Evolutionary conservation across 257 asterid species (phyloP).

Genomic region (Solanum sejunctum): DNA sequence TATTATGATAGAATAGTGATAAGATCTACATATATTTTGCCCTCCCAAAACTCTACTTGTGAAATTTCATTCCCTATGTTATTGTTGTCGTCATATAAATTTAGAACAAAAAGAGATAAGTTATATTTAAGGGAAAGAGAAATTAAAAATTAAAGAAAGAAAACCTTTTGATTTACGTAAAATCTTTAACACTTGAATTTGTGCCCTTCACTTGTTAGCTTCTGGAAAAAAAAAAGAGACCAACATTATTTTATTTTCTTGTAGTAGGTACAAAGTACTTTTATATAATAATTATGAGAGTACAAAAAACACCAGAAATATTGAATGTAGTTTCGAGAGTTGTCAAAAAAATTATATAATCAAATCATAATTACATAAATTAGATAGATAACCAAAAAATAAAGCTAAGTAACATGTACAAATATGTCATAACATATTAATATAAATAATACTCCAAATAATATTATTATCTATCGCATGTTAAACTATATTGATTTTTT

Average conservation of each 20-base stretch:
- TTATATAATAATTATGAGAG: background rate
- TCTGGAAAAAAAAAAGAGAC: background rate
- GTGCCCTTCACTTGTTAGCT: background rate
- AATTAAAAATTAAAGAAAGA: background rate
- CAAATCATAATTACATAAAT: background rate
- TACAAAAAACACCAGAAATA: background rate
- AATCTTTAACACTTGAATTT: background rate
- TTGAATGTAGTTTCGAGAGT: background rate
- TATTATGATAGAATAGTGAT: no score
- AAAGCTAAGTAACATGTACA: background rate
- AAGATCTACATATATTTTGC: no score
- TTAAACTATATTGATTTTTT: background rate
- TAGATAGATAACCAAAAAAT: background rate
- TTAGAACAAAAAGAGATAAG: background rate
- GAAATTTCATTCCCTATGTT: no score
- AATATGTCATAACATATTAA: background rate
- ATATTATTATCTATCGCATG: no score
- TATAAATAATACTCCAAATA: background rate
- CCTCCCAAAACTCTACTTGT: fast-evolving
- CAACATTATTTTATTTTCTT: background rate
- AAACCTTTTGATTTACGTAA: constrained; percentile 19
- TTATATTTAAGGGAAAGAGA: background rate
- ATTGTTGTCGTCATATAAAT: background rate
- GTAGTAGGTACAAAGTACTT: background rate
- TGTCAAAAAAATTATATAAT: background rate